Evolutionary conservation across 2,329 filamentous ascomycete species (phyloP), one percentile per base, ranked within the genome.

Genomic region (Coniochaeta sp.): DNA sequence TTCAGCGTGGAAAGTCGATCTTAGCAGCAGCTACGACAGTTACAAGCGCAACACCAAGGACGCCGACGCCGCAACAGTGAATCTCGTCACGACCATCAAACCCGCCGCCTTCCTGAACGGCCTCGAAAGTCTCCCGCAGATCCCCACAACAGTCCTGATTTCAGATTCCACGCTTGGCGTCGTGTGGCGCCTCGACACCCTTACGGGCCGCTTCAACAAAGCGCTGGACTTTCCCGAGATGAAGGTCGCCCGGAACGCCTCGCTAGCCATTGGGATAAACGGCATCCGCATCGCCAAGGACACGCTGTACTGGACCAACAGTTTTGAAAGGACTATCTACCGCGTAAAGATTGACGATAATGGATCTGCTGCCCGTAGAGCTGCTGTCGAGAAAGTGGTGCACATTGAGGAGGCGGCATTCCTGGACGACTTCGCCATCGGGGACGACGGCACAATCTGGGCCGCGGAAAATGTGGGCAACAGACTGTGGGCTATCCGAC

Each of bases 271-370:
- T 4, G 72, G 68, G 1, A 69, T 72, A 16, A 71, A 75, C 1
- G 76, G 77, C 0, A 63, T 76, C 22, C 74, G 70, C 5, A 77
- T 79, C 0, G 74, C 74, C 30, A 71, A 70, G 16, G 79, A 78
- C 12, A 74, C 76, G 60, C 73, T 81, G 64, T 77, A 76, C 14
- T 79, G 76, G 1, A 73, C 79, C 4, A 81, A 81, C 66, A 79
- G 79, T 57, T 67, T 78, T 26, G 75, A 73, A 1, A 60, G 64
- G 14, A 65, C 70, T 8, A 26, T 69, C 0, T 68, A 64, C 32
- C 60, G 62, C 1, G 52, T 69, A 28, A 58, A 38, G 42, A 60
- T 70, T 17, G 58, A 50, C 5, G 4, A 3, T 2, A 59, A 62
- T 9, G 64, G 65, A 0, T 55, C 36, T 1, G 26, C 38, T 2